Base-by-base conservation (phyloP, 306 rosid species). In the Hippophae rhamnoides region DNA sequence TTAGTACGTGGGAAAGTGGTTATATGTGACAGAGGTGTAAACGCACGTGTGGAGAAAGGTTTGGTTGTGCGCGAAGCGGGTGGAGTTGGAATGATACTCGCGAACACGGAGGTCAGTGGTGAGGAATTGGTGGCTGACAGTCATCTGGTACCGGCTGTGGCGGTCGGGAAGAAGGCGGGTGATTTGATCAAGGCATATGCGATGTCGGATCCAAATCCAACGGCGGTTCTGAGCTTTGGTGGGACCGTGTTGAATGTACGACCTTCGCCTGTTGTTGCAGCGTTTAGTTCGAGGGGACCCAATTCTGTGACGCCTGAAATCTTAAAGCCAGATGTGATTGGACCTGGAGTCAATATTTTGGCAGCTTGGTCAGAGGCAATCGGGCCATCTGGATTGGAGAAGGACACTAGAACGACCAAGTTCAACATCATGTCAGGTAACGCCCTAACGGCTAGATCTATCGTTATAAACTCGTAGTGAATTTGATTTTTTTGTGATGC, bases 401-500 rank as follows among this genome's bases (percentile, higher is more conserved):
- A 69, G 26, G 96, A 92, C 63, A 49, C 69, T 0, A 76, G 96
- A 52, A 85, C 76, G 57, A 78, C 85, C 13, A 66, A 69, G 61
- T 92, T 87, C 89, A 92, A 92, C 62, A 92, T 92, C 47, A 81
- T 92, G 89, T 92, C 98, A 76, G 98, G 98, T 85, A 60, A 55
- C 65, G 64, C 64, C 66, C 70, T 41, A 9, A 41, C 23, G n/a
- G 10, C 11, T 56, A 5, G 12, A 11, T 1, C 41, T 7, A 5
- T 40, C 5, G 18, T 18, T 18, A 27, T 27, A 27, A 27, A 27
- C 1, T 2, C 5, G 38, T 31, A 31, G 38, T 31, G 38, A 31
- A 31, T 31, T 31, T 31, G 38, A 31, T 1, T 31, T 4, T 31
- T 31, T 31, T 2, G 5, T 4, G 3, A 31, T 31, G 38, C 38